Evolutionary conservation across 371 early-diverging fungal genomes (phyloP).

Genomic region (Parasitella parasitica): DNA sequence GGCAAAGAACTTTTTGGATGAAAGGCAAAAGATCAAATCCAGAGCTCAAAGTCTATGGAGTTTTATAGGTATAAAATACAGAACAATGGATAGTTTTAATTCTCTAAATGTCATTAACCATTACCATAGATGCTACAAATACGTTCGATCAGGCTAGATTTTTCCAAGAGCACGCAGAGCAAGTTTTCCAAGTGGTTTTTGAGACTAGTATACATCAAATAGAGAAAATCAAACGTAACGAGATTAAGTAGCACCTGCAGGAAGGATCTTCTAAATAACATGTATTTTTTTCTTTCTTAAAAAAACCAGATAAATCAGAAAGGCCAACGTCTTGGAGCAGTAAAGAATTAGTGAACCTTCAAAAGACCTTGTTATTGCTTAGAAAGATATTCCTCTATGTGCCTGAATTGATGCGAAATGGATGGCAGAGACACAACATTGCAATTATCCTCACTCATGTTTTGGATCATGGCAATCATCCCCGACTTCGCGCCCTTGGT

Average conservation of each 20-base stretch:
- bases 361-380: constrained; percentile 64
- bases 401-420: constrained; percentile 68
- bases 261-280: too few species aligned
- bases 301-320: constrained; percentile 42
- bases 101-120: too few species aligned
- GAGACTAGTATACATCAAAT: constrained; percentile 71
- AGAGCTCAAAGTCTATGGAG: constrained; percentile 68
- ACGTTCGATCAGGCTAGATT: constrained; percentile 77
- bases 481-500: constrained; percentile 69
- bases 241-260: too few species aligned
- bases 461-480: constrained; percentile 68
- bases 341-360: constrained; percentile 68
- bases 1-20: constrained; percentile 76
- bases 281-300: too few species aligned
- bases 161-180: constrained; percentile 76
- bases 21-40: constrained; percentile 72
- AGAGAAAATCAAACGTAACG: constrained; percentile 76
- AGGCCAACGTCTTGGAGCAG: constrained; percentile 51
- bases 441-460: constrained; percentile 54
- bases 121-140: constrained; percentile 60
- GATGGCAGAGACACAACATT: constrained; percentile 72
- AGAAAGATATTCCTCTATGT: constrained; percentile 69
- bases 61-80: constrained; percentile 60
- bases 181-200: constrained; percentile 66
- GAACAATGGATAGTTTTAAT: not conserved